Base-by-base conservation (phyloP, 106 monocot species). In the Dendrobium nobile region DNA sequence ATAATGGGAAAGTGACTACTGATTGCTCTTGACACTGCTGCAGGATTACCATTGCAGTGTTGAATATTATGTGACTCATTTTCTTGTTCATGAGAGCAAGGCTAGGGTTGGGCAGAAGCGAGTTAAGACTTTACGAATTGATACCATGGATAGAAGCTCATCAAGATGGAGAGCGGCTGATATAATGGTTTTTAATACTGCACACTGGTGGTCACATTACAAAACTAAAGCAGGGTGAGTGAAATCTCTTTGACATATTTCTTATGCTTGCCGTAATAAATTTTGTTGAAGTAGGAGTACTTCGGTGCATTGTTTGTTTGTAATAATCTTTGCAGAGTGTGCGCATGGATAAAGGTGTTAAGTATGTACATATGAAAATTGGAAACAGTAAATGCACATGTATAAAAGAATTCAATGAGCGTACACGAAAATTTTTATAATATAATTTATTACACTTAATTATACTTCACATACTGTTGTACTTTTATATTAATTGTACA, bases 1-100 rank as follows among this genome's bases (percentile, higher is more conserved):
- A n/a, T 4, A 59, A 2, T 3, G 59, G 13, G n/a, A 54, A 10
- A 9, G 0, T 65, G 10, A 51, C 59, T 28, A 51, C 1, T 87
- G 61, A 82, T 76, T 77, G 45, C 79, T 80, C 24, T 22, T 44
- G 16, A 45, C 61, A 79, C 31, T 51, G 55, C 42, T 90, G 80
- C 85, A 96, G 96, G 96, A 96, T 72, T 96, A 94, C 67, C 83
- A 84, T 31, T 96, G 94, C 74, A 96, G 96, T 88, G 89, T 96
- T 40, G 96, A 96, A 86, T 94, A 89, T 56, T 89, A 94, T 82
- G 88, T 92, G 44, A 90, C 78, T 40, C 96, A 96, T 86, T 94
- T 90, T 85, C 85, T 96, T 86, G 96, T 94, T 55, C 93, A 78
- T 37, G 94, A 96, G 85, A 81, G 92, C 41, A 96, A 90, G 86